phyloP scores from a whole-genome alignment of 106 monocot species.

The Dioscorea alata region DNA sequence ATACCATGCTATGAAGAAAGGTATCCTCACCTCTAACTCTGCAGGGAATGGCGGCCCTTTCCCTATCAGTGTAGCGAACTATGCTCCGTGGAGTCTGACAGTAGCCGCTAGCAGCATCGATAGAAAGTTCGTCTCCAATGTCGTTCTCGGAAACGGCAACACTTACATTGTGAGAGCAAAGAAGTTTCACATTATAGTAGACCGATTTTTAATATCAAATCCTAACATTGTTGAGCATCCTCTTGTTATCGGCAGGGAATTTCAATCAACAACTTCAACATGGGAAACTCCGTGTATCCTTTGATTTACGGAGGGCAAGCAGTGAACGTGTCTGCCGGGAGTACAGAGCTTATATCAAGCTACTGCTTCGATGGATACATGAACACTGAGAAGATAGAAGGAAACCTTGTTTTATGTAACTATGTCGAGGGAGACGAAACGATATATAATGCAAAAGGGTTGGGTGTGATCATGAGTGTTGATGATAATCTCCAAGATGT shows the following conservation, averaged over 20 bases:
- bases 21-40: neutral
- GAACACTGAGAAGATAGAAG: neutral
- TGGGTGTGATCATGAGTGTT: neutral
- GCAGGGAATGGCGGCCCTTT: neutral
- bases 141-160: neutral
- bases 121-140: neutral
- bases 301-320: neutral
- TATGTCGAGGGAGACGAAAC: neutral
- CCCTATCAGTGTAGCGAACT: neutral
- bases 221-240: no score
- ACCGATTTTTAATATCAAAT: no score
- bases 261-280: neutral
- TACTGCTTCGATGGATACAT: neutral
- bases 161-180: neutral
- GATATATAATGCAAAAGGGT: neutral
- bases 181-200: no score
- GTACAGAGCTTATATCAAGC: neutral
- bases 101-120: conserved; percentile 1
- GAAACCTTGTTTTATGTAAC: neutral
- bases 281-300: neutral
- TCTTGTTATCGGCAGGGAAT: neutral
- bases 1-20: neutral
- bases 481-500: neutral
- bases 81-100: neutral
- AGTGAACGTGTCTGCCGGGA: neutral